Base-by-base conservation (phyloP, 371 early-diverging fungal species). In the Synchytrium microbalum region DNA sequence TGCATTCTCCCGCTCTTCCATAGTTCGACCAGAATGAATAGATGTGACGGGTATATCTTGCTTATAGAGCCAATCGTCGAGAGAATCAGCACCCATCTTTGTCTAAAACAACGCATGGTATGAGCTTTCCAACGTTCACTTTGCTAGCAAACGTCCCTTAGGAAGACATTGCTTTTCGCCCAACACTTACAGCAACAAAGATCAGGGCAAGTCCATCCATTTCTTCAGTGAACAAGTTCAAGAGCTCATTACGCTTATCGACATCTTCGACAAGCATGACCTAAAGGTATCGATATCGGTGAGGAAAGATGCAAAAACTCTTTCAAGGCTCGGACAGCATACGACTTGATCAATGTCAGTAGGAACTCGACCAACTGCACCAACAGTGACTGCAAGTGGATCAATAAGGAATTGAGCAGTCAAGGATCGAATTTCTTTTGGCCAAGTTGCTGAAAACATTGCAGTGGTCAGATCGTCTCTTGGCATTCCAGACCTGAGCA, bases 21-120 rank as follows among this genome's bases (percentile, higher is more conserved):
- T 77, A 74, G 80, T 79, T 56, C 87, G 63, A 87, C 82, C 5
- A 88, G 90, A 68, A 94, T 92, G n/a, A 94, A 85, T 54, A 95
- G 86, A 75, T 0, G 89, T 88, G 53, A 88, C 83, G 24, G 80
- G 67, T 1, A 81, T 77, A 19, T 69, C 67, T 53, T 64, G 58
- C 24, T 68, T 58, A 26, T 59, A 63, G 0, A 75, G 3, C 27
- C 31, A 51, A 54, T 67, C 60, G 65, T 88, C 90, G 30, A 91
- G 67, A 0, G 75, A 73, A 65, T 88, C 88, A 24, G 87, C 89
- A 52, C 74, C 77, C 59, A 87, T 75, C 72, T 92, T 94, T 30
- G 85, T 88, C 64, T 88, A 82, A n/a, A n/a, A n/a, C n/a, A n/a
- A n/a, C n/a, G n/a, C n/a, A n/a, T n/a, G n/a, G n/a, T n/a, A n/a